Evolutionary conservation across 140 eudicot genomes (phyloP), one percentile per base, ranked within the genome.

Genomic region (Flaveria floridana): DNA sequence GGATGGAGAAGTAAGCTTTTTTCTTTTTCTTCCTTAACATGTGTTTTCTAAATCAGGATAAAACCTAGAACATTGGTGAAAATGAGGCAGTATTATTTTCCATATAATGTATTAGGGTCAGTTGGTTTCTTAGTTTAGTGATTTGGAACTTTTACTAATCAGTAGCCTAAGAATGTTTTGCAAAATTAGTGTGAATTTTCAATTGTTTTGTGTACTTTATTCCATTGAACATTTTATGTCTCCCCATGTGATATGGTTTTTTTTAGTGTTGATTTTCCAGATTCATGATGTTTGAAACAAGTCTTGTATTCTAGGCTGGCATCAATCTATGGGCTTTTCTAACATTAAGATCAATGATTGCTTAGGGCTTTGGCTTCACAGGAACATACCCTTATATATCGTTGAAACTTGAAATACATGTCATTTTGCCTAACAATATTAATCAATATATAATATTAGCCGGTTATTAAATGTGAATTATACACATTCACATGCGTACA

Each of bases 1-100:
- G 99, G 99, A 91, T 91, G 99, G 99, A 92, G 80, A 87, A 95
- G 99, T 95, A 85, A 85, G 97, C 63, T 58, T 70, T 74, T 66
- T 25, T 53, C 42, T 34, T 10, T 12, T 58, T 28, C 7, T n/a
- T 14, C 10, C 25, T 26, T 71, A 16, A 34, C 26, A 74, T 44
- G 23, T 67, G 67, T 30, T 74, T 30, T 46, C 21, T 42, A 56
- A 52, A 4, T 26, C 0, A 30, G 65, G 76, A 18, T 41, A 23
- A 34, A 66, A 52, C 37, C 15, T 21, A 76, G 20, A 18, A 57
- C 5, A 8, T 50, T 56, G 71, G 62, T 57, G 41, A 48, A 44
- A 34, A 48, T 14, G 68, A 59, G 51, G 19, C 62, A 69, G 76
- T 52, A 30, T 65, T 14, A 42, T 0, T 42, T 77, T 70, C 44